Base-by-base conservation (phyloP, 2,329 filamentous ascomycete genomes). In the Stagonosporopsis chrysanthemi region DNA sequence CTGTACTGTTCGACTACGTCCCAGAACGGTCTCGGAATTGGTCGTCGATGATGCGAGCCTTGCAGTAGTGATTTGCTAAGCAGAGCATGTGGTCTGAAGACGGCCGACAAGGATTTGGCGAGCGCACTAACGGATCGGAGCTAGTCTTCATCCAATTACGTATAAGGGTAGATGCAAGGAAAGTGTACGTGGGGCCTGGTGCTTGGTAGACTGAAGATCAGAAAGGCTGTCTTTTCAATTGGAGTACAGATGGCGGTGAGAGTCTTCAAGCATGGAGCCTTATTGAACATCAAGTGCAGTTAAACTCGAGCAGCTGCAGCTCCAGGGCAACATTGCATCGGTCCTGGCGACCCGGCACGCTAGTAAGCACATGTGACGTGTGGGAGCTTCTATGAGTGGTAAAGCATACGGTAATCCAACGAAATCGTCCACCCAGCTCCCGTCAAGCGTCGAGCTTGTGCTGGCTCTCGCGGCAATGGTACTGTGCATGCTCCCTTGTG, bases 281-380 rank as follows among this genome's bases (percentile, higher is more conserved):
- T 23, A 41, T 17, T 35, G 52, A 47, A 46, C 52, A 42, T 47
- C 26, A 42, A 52, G 39, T 26, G 43, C 53, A 55, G 61, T 56
- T 9, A 31, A 51, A 43, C 38, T 52, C 24, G 31, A 43, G 28
- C 22, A 51, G 50, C 41, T 29, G 55, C 60, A 52, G 50, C 47
- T 53, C 39, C 39, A 44, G 56, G 38, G 45, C 53, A 48, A 58
- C 46, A 62, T 61, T 42, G 51, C 61, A 50, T 50, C 51, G 62
- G 61, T 60, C 64, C 65, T 68, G 66, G 62, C 66, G 69, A 68
- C 70, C 70, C 45, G 44, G 53, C 39, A 54, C 52, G 54, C 31
- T 39, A 45, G 29, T 47, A 52, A 29, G 64, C 46, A 65, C 68
- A 70, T 67, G 70, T 75, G 73, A 75, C 71, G 72, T 67, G 63